Conservation (phyloP, 768 basidiomycete species). For the Boletales sp. region DNA sequence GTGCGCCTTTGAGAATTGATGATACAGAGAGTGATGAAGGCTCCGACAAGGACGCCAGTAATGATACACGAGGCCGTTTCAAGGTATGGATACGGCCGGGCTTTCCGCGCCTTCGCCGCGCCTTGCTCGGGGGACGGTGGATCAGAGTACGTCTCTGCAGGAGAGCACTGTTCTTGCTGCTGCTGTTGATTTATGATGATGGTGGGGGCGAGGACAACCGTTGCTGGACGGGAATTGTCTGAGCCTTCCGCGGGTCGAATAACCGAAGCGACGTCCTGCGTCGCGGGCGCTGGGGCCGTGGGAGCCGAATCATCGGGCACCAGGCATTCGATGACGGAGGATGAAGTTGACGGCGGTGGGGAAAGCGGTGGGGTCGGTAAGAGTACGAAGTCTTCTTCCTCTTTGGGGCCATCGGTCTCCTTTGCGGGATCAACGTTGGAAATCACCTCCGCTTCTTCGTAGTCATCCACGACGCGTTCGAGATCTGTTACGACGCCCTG, state of each 20-base stretch:
- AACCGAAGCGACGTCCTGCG: slow-evolving; percentile 5
- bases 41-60: slow-evolving; percentile 59
- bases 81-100: slow-evolving; percentile 21
- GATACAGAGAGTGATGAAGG: slow-evolving; percentile 52
- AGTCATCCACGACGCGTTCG: slow-evolving; percentile 42
- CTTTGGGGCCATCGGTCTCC: slow-evolving; percentile 12
- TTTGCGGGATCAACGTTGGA: slow-evolving; percentile 19
- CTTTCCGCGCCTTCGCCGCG: slow-evolving; percentile 13
- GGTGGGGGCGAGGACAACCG: slow-evolving; percentile 24
- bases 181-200: slow-evolving; percentile 24
- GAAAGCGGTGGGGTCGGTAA: slow-evolving; percentile 20
- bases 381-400: slow-evolving; percentile 8
- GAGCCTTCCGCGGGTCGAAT: neutral
- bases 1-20: slow-evolving; percentile 46
- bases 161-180: slow-evolving; percentile 13
- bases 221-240: slow-evolving; percentile 7
- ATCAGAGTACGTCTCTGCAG: slow-evolving; percentile 13
- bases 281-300: neutral
- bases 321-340: slow-evolving; percentile 18
- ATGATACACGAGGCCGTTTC: slow-evolving; percentile 45
- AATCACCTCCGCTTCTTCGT: slow-evolving; percentile 31
- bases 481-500: slow-evolving; percentile 49
- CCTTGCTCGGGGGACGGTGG: slow-evolving; percentile 3
- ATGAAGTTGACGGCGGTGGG: slow-evolving; percentile 16
- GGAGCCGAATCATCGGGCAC: neutral